Evolutionary conservation across 768 basidiomycete genomes (phyloP).

Genomic region (Nevesoporus exiguus): DNA sequence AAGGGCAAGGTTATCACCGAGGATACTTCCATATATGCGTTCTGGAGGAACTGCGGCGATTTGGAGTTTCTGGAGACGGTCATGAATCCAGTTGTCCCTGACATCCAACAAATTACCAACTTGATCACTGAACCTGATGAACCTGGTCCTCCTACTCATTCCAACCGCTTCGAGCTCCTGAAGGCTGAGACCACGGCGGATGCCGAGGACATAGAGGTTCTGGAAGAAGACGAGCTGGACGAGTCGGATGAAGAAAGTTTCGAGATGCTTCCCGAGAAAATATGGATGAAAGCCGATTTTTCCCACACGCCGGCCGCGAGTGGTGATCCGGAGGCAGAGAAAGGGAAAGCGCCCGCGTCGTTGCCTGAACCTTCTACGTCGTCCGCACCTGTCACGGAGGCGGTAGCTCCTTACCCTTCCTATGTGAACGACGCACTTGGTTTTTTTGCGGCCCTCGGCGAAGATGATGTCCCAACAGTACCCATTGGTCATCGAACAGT

Average conservation of each 20-base stretch:
- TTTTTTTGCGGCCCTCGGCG: conserved; percentile 41
- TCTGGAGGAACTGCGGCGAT: conserved; percentile 49
- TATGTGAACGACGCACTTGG: conserved; percentile 25
- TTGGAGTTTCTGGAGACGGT: conserved; percentile 41
- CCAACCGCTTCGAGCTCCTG: conserved; percentile 21
- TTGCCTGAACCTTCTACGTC: background rate
- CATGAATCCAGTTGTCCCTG: background rate
- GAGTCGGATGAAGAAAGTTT: conserved; percentile 6
- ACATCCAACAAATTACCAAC: background rate
- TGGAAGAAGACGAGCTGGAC: conserved; percentile 3
- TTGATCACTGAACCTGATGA: background rate
- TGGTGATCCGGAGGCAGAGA: background rate
- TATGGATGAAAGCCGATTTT: conserved; percentile 25
- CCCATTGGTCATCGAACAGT: conserved; percentile 39
- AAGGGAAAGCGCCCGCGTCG: background rate
- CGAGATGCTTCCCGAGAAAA: conserved; percentile 24
- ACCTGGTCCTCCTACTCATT: conserved; percentile 2
- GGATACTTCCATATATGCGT: conserved; percentile 41
- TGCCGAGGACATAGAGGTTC: background rate
- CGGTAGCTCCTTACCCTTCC: background rate
- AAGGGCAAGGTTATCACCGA: conserved; percentile 18
- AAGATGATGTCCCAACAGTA: conserved; percentile 33
- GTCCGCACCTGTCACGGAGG: background rate
- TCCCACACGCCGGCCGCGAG: background rate
- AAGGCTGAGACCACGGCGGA: background rate